These are phyloP conservation scores for Trametes cubensis DNA, from an alignment of 768 basidiomycete species.

Conservation along the genomic window DNA sequence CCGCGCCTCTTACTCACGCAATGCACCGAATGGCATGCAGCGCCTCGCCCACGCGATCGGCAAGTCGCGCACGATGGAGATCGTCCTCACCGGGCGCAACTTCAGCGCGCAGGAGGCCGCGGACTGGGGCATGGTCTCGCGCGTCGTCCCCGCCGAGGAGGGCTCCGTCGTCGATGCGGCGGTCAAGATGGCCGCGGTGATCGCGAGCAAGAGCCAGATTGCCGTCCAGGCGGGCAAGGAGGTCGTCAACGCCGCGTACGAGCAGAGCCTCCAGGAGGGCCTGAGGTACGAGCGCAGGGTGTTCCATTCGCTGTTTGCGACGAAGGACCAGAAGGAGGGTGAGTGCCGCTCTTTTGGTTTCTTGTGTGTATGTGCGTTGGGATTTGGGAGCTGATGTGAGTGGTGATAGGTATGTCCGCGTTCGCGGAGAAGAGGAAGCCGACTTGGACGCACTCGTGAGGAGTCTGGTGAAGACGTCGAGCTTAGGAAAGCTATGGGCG, in stretches of 20 bases:
- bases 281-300: conserved; percentile 84
- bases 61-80: conserved; percentile 93
- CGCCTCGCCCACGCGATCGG: conserved; percentile 84
- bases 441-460: conserved; percentile 67
- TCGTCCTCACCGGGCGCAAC: conserved; percentile 85
- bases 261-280: conserved; percentile 80
- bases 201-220: conserved; percentile 81
- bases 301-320: conserved; percentile 92
- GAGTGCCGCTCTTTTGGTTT: conserved; percentile 31
- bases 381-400: conserved; percentile 13
- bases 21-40: conserved; percentile 35
- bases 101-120: conserved; percentile 83
- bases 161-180: conserved; percentile 87
- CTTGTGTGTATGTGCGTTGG: background rate
- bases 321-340: conserved; percentile 96
- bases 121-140: conserved; percentile 84
- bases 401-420: conserved; percentile 79
- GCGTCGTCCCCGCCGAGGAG: conserved; percentile 75
- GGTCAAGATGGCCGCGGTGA: conserved; percentile 72
- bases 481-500: too few relatives aligned
- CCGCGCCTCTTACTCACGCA: background rate
- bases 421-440: conserved; percentile 94
- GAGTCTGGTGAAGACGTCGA: background rate
- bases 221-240: conserved; percentile 90
- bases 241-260: conserved; percentile 89